phyloP scores from a whole-genome alignment of 2,329 filamentous ascomycete genomes.

The Phaeoacremonium minimum region DNA sequence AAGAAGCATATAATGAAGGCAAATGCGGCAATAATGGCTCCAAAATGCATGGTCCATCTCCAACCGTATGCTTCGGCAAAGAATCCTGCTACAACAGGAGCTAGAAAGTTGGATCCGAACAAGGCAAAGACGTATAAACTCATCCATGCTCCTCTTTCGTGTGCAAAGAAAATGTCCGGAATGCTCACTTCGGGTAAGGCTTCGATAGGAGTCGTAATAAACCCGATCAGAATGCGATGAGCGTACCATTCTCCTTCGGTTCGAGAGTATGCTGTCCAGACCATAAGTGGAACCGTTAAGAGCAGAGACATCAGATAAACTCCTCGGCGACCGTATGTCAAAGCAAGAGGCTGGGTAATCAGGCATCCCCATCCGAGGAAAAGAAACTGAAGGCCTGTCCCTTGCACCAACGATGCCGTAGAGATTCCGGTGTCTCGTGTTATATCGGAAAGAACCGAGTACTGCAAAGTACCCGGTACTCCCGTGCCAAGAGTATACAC shows the following conservation, averaged over 20 bases:
- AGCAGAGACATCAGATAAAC: constrained; percentile 19
- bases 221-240: constrained; percentile 35
- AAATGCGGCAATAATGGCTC: constrained; percentile 46
- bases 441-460: constrained; percentile 43
- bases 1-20: constrained; percentile 51
- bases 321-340: constrained; percentile 32
- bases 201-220: constrained; percentile 40
- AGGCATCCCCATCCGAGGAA: constrained; percentile 39
- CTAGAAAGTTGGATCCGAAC: constrained; percentile 37
- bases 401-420: constrained; percentile 37
- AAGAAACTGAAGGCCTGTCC: constrained; percentile 41
- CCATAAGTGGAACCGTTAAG: constrained; percentile 22
- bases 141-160: constrained; percentile 30
- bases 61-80: constrained; percentile 43
- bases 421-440: constrained; percentile 39
- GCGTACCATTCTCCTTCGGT: constrained; percentile 38
- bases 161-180: constrained; percentile 17
- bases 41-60: constrained; percentile 49
- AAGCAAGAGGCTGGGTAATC: constrained; percentile 42
- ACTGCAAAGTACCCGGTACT: constrained; percentile 41
- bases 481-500: constrained; percentile 42
- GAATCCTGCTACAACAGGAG: constrained; percentile 43
- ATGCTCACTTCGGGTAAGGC: constrained; percentile 35
- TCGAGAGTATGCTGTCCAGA: constrained; percentile 30
- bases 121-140: constrained; percentile 37